Evolutionary conservation across 345 rosid species (phyloP), one percentile per base, ranked within the genome.

Genomic region (Linum usitatissimum): DNA sequence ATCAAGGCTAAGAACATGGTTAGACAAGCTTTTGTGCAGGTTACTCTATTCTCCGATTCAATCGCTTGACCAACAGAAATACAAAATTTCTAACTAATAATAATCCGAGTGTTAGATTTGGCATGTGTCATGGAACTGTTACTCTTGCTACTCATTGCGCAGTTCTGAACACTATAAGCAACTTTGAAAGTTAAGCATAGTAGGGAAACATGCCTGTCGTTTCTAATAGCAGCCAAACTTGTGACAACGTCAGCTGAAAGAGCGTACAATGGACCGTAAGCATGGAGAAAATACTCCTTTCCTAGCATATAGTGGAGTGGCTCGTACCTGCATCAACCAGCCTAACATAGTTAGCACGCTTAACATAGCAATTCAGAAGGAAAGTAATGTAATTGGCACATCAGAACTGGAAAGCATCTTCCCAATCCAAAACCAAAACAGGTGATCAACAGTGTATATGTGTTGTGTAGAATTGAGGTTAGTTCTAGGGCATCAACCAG

Each of bases 191-290:
- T 23, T 3, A 57, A 63, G 51, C 42, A 42, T 54, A 48, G 58
- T 17, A 28, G 39, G 57, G 21, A 55, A 73, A 68, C 85, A 67
- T 69, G 73, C 98, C 96, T 91, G 81, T 86, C 73, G 57, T 79
- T 83, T 76, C 80, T 84, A 58, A 88, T 91, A 70, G 90, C 82
- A 53, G 76, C 86, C 79, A 88, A 78, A 77, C 91, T 83, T 58
- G 83, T 74, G 71, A 86, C 96, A 60, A 91, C 95, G 63, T 88
- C 92, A 19, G 86, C 88, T 55, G 95, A 91, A 65, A 88, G 96
- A 67, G 98, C 96, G 71, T 91, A 91, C 53, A 91, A 70, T 45
- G 97, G 97, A 63, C 96, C 95, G 72, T 91, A 91, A 20, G 96
- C 97, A 80, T 91, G 97, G 57, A 86, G 84, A 76, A 88, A 91